Conservation (phyloP, 202 grass and related monocot genomes). For the Sporobolus alterniflorus region DNA sequence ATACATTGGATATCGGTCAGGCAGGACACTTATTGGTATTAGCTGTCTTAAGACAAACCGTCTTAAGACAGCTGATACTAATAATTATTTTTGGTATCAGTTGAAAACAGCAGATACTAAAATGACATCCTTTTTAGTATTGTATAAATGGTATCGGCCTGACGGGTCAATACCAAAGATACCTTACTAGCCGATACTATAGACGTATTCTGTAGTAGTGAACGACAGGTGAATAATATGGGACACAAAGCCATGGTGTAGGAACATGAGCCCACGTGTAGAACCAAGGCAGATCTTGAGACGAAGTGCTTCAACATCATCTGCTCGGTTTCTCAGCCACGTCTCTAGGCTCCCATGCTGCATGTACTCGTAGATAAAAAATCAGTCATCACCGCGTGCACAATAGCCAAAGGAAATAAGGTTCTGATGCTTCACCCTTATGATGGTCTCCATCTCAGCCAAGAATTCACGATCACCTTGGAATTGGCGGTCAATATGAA, state of each 20-base stretch:
- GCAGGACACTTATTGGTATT: no score
- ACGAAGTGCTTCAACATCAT: conserved; percentile 52
- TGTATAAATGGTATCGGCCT: no score
- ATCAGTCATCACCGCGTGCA: conserved; percentile 59
- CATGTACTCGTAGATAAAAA: conserved; percentile 90
- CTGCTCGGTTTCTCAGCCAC: conserved; percentile 60
- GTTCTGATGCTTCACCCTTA: conserved; percentile 85
- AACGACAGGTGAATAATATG: conserved; percentile 86
- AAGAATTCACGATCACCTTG: conserved; percentile 72
- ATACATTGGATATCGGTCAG: no score
- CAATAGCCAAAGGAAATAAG: conserved; percentile 87
- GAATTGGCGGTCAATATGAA: conserved; percentile 55
- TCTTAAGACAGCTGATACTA: no score
- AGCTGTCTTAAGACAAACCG: no score
- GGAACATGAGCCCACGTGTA: conserved; percentile 70
- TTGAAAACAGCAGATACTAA: no score
- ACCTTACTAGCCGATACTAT: no score
- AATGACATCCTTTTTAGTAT: no score
- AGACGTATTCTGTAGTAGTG: no score
- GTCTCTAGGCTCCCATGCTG: conserved; percentile 71
- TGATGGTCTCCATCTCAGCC: conserved; percentile 94
- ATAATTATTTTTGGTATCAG: no score
- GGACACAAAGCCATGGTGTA: conserved; percentile 87
- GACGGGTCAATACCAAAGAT: no score
- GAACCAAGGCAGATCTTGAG: conserved; percentile 74